A percentile compares a stretch with the other conserved stretches of the same genome.
phyloP scores from a whole-genome alignment of 352 stramenopile species.

The Thraustochytrium striatum region DNA sequence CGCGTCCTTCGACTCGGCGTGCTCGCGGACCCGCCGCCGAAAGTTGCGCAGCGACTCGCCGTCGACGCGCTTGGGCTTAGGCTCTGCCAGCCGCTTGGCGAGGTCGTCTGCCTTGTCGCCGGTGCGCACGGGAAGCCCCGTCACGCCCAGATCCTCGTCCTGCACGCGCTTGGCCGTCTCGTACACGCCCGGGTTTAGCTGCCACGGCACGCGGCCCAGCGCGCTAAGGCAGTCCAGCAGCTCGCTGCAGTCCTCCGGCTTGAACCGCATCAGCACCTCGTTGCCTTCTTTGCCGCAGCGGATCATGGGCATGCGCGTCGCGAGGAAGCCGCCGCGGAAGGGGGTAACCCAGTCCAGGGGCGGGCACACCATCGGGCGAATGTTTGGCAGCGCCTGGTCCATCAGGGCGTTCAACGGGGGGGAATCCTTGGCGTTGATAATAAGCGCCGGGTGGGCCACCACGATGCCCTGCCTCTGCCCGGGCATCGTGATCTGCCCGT shows the following conservation, averaged over 20 bases:
- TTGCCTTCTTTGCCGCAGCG: constrained; percentile 62
- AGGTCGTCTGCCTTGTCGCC: constrained; percentile 64
- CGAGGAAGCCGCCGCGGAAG: constrained; percentile 85
- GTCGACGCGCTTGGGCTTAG: constrained; percentile 6
- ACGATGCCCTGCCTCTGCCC: constrained; percentile 27
- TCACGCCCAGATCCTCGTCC: constrained; percentile 80
- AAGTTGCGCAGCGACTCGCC: constrained; percentile 39
- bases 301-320: constrained; percentile 86
- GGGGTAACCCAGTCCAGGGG: constrained; percentile 81
- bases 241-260: constrained; percentile 47
- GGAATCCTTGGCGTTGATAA: neutral
- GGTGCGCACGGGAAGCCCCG: constrained; percentile 79
- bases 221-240: constrained; percentile 85
- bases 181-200: constrained; percentile 88
- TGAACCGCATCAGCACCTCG: neutral
- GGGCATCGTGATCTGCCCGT: neutral
- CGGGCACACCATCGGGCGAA: constrained; percentile 87
- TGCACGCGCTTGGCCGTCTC: constrained; percentile 82
- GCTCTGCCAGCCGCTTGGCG: neutral
- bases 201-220: constrained; percentile 84
- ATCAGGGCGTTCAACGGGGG: neutral
- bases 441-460: constrained; percentile 27
- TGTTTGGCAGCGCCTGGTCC: constrained; percentile 3
- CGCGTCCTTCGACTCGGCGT: neutral
- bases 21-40: constrained; percentile 79